Evolutionary conservation across 768 basidiomycete species (phyloP), one percentile per base, ranked within the genome.

Genomic region (Asterophora lycoperdoides): DNA sequence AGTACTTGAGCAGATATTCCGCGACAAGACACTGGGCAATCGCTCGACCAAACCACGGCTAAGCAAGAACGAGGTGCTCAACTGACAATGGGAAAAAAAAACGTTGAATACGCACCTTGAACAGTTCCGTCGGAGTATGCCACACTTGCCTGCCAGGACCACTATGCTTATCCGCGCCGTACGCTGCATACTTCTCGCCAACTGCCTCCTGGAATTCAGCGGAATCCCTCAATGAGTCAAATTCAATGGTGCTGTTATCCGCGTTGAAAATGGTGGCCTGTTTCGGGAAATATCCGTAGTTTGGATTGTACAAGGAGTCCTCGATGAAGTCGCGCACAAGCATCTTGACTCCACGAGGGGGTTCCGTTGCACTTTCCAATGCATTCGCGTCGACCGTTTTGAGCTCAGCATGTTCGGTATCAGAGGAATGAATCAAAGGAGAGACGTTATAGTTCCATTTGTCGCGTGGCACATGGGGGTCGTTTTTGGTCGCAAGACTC

Each of bases 91-190:
- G 39, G 18, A 45, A 48, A 42, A 56, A n/a, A 19, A 10, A 32
- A 44, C 7, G 39, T 40, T 41, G 11, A 28, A 34, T 13, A 43
- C 77, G 43, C 60, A 94, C 96, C 81, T 94, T 93, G 76, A 99
- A 97, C 26, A 99, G 68, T 62, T 98, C 96, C 0, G 93, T 95
- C 0, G 96, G 96, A 1, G 96, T 99, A 67, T 99, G 96, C 96
- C 96, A 99, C 46, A 99, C 72, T 69, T 99, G 95, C 60, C 81
- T 78, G 5, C 93, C 90, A 17, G 85, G 84, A 8, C 86, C 87
- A 32, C 81, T 74, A 49, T 68, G 68, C 54, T 69, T 75, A 57
- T 83, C 78, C 26, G 71, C 68, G 13, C 86, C 86, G 60, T 90
- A 88, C 17, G 76, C 72, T 40, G 78, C 76, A 62, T 97, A 98